Evolutionary conservation across 768 basidiomycete genomes (phyloP).

Genomic region (Pleurotus djamor): DNA sequence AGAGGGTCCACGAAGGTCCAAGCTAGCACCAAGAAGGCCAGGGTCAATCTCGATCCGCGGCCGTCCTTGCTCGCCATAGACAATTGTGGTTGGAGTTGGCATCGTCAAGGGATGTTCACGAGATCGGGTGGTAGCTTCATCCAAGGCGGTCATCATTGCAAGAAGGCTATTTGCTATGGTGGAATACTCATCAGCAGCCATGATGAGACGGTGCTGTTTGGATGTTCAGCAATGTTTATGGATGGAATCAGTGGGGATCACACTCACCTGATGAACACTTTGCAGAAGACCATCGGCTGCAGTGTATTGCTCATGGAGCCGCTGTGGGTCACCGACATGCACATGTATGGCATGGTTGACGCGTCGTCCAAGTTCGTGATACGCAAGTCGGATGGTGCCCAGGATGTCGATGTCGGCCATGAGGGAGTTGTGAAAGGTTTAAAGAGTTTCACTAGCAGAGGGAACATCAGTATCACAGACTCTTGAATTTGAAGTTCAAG

Average conservation of each 20-base stretch:
- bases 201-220: background rate
- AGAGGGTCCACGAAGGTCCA: slow-evolving; percentile 18
- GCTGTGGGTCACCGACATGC: slow-evolving; percentile 9
- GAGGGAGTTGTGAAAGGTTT: too few species aligned
- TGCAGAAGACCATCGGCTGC: background rate
- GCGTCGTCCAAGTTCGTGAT: slow-evolving; percentile 9
- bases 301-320: slow-evolving; percentile 8
- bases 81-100: background rate
- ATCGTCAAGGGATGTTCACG: slow-evolving; percentile 8
- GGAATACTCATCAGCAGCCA: background rate
- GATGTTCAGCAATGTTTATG: background rate
- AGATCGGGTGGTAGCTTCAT: slow-evolving; percentile 6
- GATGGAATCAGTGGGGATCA: background rate
- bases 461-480: too few species aligned
- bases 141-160: slow-evolving; percentile 11
- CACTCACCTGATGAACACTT: background rate
- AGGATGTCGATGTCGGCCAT: background rate
- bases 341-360: slow-evolving; percentile 10
- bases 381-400: slow-evolving; percentile 18
- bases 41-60: slow-evolving; percentile 21
- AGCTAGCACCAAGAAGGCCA: slow-evolving; percentile 15
- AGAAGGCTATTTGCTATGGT: background rate
- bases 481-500: too few species aligned
- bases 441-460: too few species aligned
- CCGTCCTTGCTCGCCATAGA: slow-evolving; percentile 16